Evolutionary conservation across 805 yeast genomes (phyloP).

Genomic region (Torulaspora maleeae): DNA sequence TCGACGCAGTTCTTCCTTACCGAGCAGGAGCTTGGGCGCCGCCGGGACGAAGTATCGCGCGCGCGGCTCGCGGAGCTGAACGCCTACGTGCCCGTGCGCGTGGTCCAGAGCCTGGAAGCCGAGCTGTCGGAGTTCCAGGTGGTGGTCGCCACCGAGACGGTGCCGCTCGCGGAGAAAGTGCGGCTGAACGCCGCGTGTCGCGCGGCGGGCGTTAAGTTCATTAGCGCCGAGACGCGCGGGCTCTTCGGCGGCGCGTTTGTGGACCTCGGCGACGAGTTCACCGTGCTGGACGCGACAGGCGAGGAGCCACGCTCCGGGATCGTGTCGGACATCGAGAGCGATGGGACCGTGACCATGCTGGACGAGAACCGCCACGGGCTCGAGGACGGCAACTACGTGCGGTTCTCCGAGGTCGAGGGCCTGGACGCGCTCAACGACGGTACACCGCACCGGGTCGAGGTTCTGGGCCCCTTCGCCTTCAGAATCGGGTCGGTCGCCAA

Average conservation of each 20-base stretch:
- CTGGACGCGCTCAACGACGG: conserved; percentile 71
- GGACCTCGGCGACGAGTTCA: conserved; percentile 80
- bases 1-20: conserved; percentile 84
- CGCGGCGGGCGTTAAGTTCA: conserved; percentile 65
- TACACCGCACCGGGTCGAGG: conserved; percentile 67
- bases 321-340: conserved; percentile 78
- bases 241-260: conserved; percentile 84
- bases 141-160: conserved; percentile 70
- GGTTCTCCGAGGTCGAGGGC: conserved; percentile 82
- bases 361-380: conserved; percentile 91
- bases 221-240: conserved; percentile 79
- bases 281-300: conserved; percentile 80
- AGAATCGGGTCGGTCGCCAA: conserved; percentile 53
- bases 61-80: conserved; percentile 75
- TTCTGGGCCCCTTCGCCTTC: conserved; percentile 93
- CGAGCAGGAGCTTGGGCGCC: conserved; percentile 67
- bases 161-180: conserved; percentile 67
- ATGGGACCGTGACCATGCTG: conserved; percentile 90
- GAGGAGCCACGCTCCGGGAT: conserved; percentile 88
- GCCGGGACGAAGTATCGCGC: conserved; percentile 70
- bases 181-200: conserved; percentile 74
- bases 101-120: conserved; percentile 52
- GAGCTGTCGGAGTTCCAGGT: conserved; percentile 62
- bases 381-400: conserved; percentile 87
- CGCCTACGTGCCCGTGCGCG: conserved; percentile 80